phyloP scores from a whole-genome alignment of 1,284 basidiomycete species.

The Microbotryum silenes-acaulis region DNA sequence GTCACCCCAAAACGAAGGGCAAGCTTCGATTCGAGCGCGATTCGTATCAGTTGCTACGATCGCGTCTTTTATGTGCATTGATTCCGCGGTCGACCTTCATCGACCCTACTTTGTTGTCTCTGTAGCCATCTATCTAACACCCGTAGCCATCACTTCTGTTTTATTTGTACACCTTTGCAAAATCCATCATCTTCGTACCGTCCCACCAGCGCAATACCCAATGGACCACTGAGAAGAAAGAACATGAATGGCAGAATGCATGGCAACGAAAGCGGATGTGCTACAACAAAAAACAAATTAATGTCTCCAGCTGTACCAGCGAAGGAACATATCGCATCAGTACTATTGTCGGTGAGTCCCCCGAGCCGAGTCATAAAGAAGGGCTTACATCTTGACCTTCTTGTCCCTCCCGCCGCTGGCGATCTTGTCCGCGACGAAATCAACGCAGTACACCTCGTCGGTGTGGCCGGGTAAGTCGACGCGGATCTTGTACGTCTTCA shows the following conservation, averaged over 20 bases:
- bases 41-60: no score
- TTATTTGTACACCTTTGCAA: no score
- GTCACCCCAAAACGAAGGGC: no score
- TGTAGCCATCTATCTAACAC: no score
- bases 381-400: constrained; percentile 51
- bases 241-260: not conserved
- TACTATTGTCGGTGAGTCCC: not conserved
- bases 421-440: constrained; percentile 95
- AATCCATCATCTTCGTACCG: not conserved
- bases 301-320: constrained; percentile 1
- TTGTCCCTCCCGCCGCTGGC: constrained; percentile 78
- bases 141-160: no score
- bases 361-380: not conserved
- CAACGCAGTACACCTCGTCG: constrained; percentile 98
- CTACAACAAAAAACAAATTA: not conserved
- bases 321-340: not conserved
- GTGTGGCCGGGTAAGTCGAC: constrained; percentile 90
- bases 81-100: no score
- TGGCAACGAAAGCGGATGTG: not conserved
- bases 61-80: no score
- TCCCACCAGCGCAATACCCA: no score
- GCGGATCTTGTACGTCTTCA: constrained; percentile 89
- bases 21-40: no score
- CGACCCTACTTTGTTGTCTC: no score
- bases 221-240: no score